Conservation (phyloP, 345 rosid species). For the Eucalyptus shirleyi region DNA sequence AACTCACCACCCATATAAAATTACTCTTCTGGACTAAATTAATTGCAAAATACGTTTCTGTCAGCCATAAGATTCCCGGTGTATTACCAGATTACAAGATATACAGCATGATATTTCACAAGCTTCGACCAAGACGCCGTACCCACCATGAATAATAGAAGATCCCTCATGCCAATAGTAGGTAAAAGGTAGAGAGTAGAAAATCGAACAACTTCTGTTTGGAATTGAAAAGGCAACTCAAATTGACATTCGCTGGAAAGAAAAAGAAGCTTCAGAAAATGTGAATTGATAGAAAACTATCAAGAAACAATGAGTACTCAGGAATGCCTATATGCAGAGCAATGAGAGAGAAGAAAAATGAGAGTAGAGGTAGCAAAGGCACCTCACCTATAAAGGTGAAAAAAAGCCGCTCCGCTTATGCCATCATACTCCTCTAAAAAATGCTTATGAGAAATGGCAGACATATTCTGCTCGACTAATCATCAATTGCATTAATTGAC, state of each 20-base stretch:
- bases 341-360: neutral
- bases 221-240: neutral
- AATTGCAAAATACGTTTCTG: neutral
- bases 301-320: neutral
- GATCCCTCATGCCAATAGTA: neutral
- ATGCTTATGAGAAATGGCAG: neutral
- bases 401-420: neutral
- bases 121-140: neutral
- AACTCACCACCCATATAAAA: neutral
- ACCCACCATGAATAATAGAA: neutral
- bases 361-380: neutral
- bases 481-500: neutral
- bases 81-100: neutral
- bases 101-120: neutral
- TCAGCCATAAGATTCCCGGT: neutral
- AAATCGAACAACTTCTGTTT: neutral
- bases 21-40: neutral
- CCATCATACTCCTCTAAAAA: neutral
- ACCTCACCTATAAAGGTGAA: neutral
- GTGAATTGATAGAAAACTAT: neutral
- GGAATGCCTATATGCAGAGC: neutral
- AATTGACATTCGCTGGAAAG: neutral
- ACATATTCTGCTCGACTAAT: neutral
- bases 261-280: neutral
- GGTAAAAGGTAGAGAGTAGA: neutral